These are phyloP conservation scores for Paraphoma sp. DNA, from an alignment of 2,329 filamentous ascomycete species.

Conservation along the genomic window DNA sequence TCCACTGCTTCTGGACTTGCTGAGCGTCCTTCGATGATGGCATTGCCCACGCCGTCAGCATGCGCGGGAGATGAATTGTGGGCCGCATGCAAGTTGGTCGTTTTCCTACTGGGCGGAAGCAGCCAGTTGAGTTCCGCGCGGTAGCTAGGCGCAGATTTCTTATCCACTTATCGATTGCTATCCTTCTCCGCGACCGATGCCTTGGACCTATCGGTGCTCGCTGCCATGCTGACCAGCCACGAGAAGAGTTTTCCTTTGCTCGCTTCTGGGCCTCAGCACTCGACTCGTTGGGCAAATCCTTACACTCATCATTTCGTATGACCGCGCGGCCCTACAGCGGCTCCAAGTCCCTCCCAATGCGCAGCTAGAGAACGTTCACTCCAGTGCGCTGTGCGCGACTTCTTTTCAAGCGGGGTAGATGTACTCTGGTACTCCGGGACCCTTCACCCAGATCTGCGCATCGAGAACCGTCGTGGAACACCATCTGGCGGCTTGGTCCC, in stretches of 20 bases:
- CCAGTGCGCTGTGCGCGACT: conserved; percentile 9
- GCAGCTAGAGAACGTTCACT: conserved; percentile 14
- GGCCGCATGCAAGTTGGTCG: conserved; percentile 22
- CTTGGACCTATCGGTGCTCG: conserved; percentile 23
- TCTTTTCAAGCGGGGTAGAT: conserved; percentile 15
- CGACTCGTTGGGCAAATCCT: conserved; percentile 8
- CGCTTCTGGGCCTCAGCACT: conserved; percentile 12
- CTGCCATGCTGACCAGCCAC: conserved; percentile 9
- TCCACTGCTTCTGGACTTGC: conserved; percentile 28
- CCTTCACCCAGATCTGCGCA: conserved; percentile 1
- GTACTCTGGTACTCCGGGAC: not conserved
- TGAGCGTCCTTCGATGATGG: conserved; percentile 14
- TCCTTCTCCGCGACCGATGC: conserved; percentile 30
- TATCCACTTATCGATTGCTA: conserved; percentile 46
- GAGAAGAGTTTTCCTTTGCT: conserved; percentile 28
- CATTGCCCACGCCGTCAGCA: conserved; percentile 28
- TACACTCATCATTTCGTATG: conserved; percentile 5
- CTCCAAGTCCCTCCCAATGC: conserved; percentile 2
- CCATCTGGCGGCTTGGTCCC: conserved; percentile 7
- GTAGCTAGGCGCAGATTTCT: conserved; percentile 29
- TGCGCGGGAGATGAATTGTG: conserved; percentile 44
- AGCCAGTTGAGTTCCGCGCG: conserved; percentile 23
- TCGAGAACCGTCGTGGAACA: conserved; percentile 17
- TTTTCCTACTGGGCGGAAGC: conserved; percentile 26
- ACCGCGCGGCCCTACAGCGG: conserved; percentile 22